Evolutionary conservation across 345 rosid genomes (phyloP).

Genomic region (Arabidopsis thaliana): DNA sequence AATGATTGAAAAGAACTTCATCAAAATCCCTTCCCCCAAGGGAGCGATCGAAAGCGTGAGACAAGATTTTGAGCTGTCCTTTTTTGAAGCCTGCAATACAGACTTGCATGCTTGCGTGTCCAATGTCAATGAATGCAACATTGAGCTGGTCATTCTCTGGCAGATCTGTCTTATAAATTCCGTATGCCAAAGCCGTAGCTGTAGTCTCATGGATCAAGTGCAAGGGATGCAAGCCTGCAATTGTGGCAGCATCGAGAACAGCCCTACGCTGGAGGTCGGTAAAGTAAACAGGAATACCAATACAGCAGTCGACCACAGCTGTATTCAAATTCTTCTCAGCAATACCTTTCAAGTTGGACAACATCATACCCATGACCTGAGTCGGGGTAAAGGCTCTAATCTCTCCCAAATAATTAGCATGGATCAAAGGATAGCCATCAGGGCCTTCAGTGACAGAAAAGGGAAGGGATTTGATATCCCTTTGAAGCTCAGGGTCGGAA

Average conservation of each 20-base stretch:
- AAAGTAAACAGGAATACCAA: conserved; percentile 92
- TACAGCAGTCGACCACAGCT: conserved; percentile 93
- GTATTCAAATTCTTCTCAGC: conserved; percentile 87
- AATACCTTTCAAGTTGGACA: conserved; percentile 78
- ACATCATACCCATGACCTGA: conserved; percentile 88
- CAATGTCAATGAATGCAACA: conserved; percentile 92
- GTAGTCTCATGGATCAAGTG: conserved; percentile 89
- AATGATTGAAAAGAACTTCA: conserved; percentile 78
- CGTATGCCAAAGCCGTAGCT: conserved; percentile 96
- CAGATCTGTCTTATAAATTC: conserved; percentile 93
- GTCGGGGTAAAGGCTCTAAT: conserved; percentile 83
- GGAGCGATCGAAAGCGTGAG: conserved; percentile 79
- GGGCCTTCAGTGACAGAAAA: conserved; percentile 78
- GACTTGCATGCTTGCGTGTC: conserved; percentile 95
- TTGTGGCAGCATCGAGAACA: conserved; percentile 88
- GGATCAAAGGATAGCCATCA: conserved; percentile 89
- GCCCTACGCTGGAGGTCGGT: conserved; percentile 96
- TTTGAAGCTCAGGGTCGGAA: conserved; percentile 91
- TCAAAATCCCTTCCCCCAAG: conserved; percentile 97
- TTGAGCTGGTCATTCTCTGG: conserved; percentile 84
- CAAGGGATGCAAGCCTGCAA: conserved; percentile 91
- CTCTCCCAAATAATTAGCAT: conserved; percentile 85
- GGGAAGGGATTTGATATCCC: conserved; percentile 78
- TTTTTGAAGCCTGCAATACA: conserved; percentile 94
- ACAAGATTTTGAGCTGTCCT: conserved; percentile 80